Percentiles rank a stretch among this genome's conserved stretches.
Conservation (phyloP, 2,329 filamentous ascomycete species). For the Ilyonectria sp. region DNA sequence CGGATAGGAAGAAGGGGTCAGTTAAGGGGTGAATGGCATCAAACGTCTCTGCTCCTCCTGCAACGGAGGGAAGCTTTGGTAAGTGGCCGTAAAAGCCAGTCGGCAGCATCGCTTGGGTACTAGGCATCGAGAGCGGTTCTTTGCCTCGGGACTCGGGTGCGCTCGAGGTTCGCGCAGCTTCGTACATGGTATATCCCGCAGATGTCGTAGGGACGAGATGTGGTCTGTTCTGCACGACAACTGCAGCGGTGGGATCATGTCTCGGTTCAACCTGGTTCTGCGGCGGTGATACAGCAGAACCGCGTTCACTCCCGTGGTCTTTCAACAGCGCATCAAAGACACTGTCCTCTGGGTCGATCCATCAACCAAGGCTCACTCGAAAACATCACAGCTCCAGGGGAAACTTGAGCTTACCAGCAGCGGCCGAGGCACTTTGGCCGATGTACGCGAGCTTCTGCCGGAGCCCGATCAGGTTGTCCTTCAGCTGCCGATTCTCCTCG, state of each 20-base stretch:
- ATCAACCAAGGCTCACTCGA: background rate
- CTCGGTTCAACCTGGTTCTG: background rate
- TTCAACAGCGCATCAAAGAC: background rate
- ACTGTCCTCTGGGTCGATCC: background rate
- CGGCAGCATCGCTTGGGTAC: background rate
- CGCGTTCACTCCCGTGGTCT: background rate
- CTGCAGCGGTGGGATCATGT: background rate
- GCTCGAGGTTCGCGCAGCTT: background rate
- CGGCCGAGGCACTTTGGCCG: background rate
- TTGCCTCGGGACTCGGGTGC: background rate
- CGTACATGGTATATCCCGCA: background rate
- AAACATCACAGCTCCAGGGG: background rate
- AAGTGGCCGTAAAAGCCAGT: background rate
- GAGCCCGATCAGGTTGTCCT: conserved; percentile 7
- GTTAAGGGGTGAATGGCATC: background rate
- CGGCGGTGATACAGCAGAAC: background rate
- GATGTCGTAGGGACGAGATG: background rate
- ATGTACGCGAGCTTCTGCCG: conserved; percentile 5
- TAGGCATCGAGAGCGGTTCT: background rate
- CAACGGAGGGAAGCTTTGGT: background rate
- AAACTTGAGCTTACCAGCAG: conserved; percentile 4
- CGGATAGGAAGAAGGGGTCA: background rate
- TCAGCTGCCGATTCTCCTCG: conserved; percentile 4
- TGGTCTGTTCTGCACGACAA: background rate
- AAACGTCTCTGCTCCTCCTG: background rate